A percentile compares a stretch with the other conserved stretches of the same genome.
Evolutionary conservation across 2,329 filamentous ascomycete species (phyloP).

Genomic region (Aureobasidium pullulans): DNA sequence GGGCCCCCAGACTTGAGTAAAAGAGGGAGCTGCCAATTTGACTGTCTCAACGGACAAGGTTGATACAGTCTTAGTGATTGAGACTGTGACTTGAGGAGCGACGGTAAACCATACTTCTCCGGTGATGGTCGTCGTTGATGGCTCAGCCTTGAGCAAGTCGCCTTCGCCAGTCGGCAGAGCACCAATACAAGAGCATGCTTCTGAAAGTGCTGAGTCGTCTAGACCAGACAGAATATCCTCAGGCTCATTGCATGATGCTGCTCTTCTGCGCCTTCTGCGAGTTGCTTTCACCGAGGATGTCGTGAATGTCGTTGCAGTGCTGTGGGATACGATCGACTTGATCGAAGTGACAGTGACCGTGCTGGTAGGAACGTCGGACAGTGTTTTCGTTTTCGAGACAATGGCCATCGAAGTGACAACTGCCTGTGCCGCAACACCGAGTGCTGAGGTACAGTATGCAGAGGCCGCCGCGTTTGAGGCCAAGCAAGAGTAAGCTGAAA

Average conservation of each 20-base stretch:
- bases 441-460: constrained; percentile 7
- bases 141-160: background rate
- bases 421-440: background rate
- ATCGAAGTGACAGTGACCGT: background rate
- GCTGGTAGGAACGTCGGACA: background rate
- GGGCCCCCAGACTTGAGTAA: constrained; percentile 21
- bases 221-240: background rate
- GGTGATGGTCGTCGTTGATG: constrained; percentile 12
- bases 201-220: background rate
- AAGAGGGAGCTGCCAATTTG: constrained; percentile 21
- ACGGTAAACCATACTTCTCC: constrained; percentile 14
- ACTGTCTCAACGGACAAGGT: constrained; percentile 18
- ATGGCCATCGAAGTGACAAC: background rate
- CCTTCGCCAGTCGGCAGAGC: background rate
- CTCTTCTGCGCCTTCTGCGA: background rate
- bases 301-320: background rate
- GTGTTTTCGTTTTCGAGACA: background rate
- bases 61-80: constrained; percentile 17
- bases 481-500: constrained; percentile 6
- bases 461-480: constrained; percentile 2
- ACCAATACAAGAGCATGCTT: constrained; percentile 9
- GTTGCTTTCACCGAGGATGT: background rate
- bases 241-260: background rate
- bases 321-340: background rate
- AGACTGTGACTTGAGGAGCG: constrained; percentile 3